Evolutionary conservation across 768 basidiomycete species (phyloP).

Genomic region (Tulasnella sp.): DNA sequence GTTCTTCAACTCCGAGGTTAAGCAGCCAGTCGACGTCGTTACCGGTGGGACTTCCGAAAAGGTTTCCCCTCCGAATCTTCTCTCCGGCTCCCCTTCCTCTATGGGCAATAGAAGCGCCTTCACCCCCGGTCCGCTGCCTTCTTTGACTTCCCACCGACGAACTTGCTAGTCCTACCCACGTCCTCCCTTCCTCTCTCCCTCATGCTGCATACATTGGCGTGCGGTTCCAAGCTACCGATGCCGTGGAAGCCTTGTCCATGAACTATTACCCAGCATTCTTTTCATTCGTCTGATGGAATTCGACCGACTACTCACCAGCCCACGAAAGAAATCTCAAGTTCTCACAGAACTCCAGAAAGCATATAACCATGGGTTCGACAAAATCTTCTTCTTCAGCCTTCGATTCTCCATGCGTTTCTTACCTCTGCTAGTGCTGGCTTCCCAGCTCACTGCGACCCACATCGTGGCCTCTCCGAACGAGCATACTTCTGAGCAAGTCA

Average conservation of each 20-base stretch:
- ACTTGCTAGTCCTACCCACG: background rate
- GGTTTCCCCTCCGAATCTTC: background rate
- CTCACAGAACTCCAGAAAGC: background rate
- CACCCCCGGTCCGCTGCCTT: background rate
- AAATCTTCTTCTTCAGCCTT: background rate
- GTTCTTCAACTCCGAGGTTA: background rate
- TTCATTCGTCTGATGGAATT: background rate
- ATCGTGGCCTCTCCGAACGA: background rate
- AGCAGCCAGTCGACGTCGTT: background rate
- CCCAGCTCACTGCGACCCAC: background rate
- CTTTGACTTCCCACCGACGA: background rate
- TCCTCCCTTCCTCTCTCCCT: background rate
- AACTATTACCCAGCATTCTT: background rate
- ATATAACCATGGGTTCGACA: background rate
- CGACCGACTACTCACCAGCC: background rate
- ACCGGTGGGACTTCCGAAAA: background rate
- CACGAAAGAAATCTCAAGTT: background rate
- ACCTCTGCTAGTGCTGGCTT: background rate
- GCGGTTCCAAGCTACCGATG: background rate
- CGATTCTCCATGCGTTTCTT: background rate
- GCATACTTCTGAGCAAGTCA: background rate
- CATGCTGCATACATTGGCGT: background rate
- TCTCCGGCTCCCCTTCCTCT: background rate
- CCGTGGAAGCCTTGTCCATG: background rate
- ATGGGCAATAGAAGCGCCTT: background rate